Percentiles rank a stretch among this genome's conserved stretches.
These are phyloP conservation scores for Schwanniomyces sp. DNA, from an alignment of 805 yeast genomes.

Conservation along the genomic window DNA sequence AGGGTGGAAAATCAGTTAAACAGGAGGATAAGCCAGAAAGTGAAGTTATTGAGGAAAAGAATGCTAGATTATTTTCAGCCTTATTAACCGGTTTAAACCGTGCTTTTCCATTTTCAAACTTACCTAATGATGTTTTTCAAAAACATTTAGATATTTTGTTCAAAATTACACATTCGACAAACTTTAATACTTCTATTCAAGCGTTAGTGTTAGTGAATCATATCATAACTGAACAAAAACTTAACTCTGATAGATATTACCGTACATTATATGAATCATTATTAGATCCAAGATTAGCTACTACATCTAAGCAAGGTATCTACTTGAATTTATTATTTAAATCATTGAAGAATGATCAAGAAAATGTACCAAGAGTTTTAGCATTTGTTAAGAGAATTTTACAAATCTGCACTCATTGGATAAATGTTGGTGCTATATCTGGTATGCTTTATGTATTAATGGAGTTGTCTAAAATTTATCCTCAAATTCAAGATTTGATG, in stretches of 20 bases:
- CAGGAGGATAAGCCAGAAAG: conserved; percentile 56
- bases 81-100: conserved; percentile 92
- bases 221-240: conserved; percentile 60
- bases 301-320: conserved; percentile 91
- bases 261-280: conserved; percentile 88
- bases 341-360: conserved; percentile 69
- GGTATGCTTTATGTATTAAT: conserved; percentile 77
- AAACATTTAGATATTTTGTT: conserved; percentile 81
- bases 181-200: conserved; percentile 91
- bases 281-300: conserved; percentile 76
- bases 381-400: conserved; percentile 90
- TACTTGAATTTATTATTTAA: conserved; percentile 84
- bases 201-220: conserved; percentile 85
- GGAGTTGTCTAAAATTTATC: conserved; percentile 63
- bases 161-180: conserved; percentile 89
- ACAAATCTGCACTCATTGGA: conserved; percentile 84
- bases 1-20: conserved; percentile 83
- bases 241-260: conserved; percentile 69
- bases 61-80: conserved; percentile 83
- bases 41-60: conserved; percentile 74
- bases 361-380: conserved; percentile 59
- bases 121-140: conserved; percentile 68
- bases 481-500: conserved; percentile 66
- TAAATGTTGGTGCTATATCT: conserved; percentile 81
- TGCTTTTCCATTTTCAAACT: conserved; percentile 87